Evolutionary conservation across 768 basidiomycete genomes (phyloP), one percentile per base, ranked within the genome.

Genomic region (Suillus hirtellus): DNA sequence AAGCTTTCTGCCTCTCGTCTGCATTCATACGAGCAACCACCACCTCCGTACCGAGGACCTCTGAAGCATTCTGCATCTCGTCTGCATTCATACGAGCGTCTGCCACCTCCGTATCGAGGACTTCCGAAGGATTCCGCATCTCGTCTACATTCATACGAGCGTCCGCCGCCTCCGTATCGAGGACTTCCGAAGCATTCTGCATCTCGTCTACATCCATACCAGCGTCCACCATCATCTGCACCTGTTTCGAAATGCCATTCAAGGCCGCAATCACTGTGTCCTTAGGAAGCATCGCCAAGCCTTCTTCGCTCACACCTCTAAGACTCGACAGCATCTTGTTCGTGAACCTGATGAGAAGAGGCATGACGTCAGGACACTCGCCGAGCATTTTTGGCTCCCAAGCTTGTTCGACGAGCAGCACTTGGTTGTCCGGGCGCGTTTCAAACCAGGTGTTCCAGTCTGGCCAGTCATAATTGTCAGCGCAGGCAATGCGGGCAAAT

Each of bases 401-500:
- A 58, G 56, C 27, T 58, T 37, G 56, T 21, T 59, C 15, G 38
- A 19, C n/a, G 3, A 59, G 46, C 15, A 27, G 19, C 11, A 3
- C n/a, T 43, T 19, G 58, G 12, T 53, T 59, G 24, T 59, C 58
- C 24, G 40, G 37, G 19, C 34, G 54, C 27, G 24, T 12, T 34
- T 7, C 19, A 56, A 38, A 56, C 55, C 55, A 56, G 14, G 40
- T 3, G 38, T 34, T 9, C 35, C 34, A 52, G 15, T 24, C 46
- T 14, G 17, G 38, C 34, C 40, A 46, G 14, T 11, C 34, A 59
- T 65, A 64, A 67, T 64, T 59, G 64, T 64, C 61, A 53, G 2
- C 21, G 21, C 47, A 24, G 21, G 21, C 47, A 24, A 24, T 49
- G 47, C 47, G 47, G 14, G 47, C 21, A 14, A 49, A 49, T 24